Base-by-base conservation (phyloP, 2,329 filamentous ascomycete species). In the Hypoxylon rubiginosum region DNA sequence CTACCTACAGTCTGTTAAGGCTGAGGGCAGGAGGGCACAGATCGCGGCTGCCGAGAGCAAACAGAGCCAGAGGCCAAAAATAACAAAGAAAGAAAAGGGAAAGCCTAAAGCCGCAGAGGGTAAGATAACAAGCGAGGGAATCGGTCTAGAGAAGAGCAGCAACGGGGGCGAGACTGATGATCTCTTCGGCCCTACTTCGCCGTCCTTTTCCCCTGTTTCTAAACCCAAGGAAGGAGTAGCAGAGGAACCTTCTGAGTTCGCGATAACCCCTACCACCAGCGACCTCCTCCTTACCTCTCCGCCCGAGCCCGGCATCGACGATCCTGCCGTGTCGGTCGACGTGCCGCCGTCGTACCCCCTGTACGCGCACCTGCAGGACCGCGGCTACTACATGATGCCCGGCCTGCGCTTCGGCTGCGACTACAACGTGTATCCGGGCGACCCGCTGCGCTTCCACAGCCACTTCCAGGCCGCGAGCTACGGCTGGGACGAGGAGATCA, bases 391-490 rank as follows among this genome's bases (percentile, higher is more conserved):
- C 81, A 89, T 96, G 75, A 94, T 94, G 58, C 96, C 96, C 1
- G 96, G 96, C 8, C 85, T 99, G 56, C 92, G 96, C 26, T 99
- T 99, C 75, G 96, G 96, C 26, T 97, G 94, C 73, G 90, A 96
- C 75, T 97, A 97, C 80, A 93, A 94, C 72, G 93, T 97, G 4
- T 99, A 99, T 74, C 96, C 96, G 0, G 96, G 96, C 49, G 96
- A 99, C 77, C 94, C 96, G 0, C 84, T 99, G 55, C 90, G 96
- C 10, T 99, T 97, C 78, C 96, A 99, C 79, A 96, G 93, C 49
- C 96, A 99, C 78, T 98, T 97, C 78, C 86, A 97, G 73, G 92
- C 91, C 7, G 91, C 91, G n/a, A 89, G 92, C 32, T 88, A 92
- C 72, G 89, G 85, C n/a, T 98, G 94, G 93, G 90, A 97, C 66